Evolutionary conservation across 768 basidiomycete species (phyloP).

Genomic region (Asterophora lycoperdoides): DNA sequence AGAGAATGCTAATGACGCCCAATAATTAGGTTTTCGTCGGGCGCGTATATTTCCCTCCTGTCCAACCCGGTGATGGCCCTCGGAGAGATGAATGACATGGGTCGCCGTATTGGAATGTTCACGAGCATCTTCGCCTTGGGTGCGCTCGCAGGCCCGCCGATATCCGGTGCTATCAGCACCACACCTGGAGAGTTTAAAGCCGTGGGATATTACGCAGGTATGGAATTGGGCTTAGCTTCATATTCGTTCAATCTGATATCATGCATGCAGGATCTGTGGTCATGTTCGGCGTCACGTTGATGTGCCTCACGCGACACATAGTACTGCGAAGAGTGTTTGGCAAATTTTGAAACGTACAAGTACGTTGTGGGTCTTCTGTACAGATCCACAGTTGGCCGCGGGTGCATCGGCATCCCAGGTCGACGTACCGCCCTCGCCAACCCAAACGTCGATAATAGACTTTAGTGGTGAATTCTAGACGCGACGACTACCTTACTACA

Average conservation of each 20-base stretch:
- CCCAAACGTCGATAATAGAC: no score
- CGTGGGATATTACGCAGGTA: constrained; percentile 38
- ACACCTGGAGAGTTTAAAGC: constrained; percentile 48
- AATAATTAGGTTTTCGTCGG: constrained; percentile 50
- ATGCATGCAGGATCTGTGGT: constrained; percentile 15
- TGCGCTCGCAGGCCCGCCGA: constrained; percentile 65
- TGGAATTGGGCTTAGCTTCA: not conserved
- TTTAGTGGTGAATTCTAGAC: no score
- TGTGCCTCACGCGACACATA: constrained; percentile 16
- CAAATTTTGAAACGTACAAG: constrained; percentile 13
- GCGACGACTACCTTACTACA: no score
- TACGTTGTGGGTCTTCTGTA: no score
- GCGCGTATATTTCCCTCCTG: constrained; percentile 56
- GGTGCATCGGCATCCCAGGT: no score
- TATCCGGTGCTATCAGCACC: constrained; percentile 63
- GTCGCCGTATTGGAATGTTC: constrained; percentile 61
- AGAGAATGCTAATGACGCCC: not conserved
- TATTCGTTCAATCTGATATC: no score
- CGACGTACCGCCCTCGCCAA: no score
- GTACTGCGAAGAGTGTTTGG: constrained; percentile 14
- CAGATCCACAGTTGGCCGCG: no score
- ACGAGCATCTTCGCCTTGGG: constrained; percentile 58
- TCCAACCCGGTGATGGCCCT: constrained; percentile 55
- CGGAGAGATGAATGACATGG: constrained; percentile 57
- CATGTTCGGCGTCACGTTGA: constrained; percentile 13